Evolutionary conservation across 495 filamentous ascomycete species (phyloP), one percentile per base, ranked within the genome.

Genomic region (Chaetomium cochliodes): DNA sequence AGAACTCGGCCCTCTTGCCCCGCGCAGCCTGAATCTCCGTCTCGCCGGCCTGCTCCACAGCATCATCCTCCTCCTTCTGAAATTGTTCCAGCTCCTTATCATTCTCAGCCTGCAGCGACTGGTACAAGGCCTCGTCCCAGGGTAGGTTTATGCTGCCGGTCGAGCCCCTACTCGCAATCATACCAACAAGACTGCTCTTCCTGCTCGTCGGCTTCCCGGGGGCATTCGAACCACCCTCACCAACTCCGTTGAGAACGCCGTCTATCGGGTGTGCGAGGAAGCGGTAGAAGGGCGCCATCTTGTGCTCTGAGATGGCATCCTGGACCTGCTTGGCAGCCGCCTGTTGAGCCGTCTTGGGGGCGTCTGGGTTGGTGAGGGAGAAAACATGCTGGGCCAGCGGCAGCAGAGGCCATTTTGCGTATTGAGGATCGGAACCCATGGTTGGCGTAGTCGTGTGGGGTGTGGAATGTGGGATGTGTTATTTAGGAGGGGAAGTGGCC

Each of bases 361-460:
- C 87, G 69, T 90, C 87, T 67, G 92, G 88, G 79, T 96, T 97
- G 70, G 92, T 93, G 80, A 97, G 84, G 75, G 90, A 91, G 85
- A 98, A 98, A 80, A 98, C 93, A 79, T 96, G 88, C 83, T 98
- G 96, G 69, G 94, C 87, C 74, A 98, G 86, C 70, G 89, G 82
- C 73, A 98, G 90, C 74, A 94, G 82, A 60, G 94, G 94, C 79
- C 92, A 98, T 78, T 92, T 93, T 71, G 92, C 89, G 82, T 94
- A 98, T 77, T 96, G 94, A 60, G 92, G 93, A 82, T 98, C 94
- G 72, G 92, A 91, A 71, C 93, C 94, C 94, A 98, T 98, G 60
- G 39, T 62, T 66, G 63, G 51, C 41, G 58, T 65, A 57, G 62
- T 53, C 52, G 52, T 30, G 44, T 58, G 39, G 25, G 25, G 25